Evolutionary conservation across 2,329 filamentous ascomycete genomes (phyloP), one percentile per base, ranked within the genome.

Genomic region (Sarocladium brachiariae): DNA sequence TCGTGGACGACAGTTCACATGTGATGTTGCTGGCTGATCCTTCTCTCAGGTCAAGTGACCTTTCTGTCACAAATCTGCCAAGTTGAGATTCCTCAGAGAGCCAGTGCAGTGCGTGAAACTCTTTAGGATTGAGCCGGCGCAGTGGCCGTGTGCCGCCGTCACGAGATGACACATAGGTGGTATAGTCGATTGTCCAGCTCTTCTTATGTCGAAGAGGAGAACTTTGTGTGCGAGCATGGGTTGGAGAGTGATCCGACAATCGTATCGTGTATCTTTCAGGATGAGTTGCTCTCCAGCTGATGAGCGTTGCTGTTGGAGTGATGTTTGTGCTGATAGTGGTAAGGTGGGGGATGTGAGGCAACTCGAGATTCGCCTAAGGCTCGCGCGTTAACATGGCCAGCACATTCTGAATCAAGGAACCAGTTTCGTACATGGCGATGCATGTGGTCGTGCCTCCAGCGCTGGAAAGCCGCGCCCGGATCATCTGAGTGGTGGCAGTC

Each of bases 341-440:
- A 56, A 73, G 69, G 55, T 73, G 71, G 11, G 71, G 71, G n/a
- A 72, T 63, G 51, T 74, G 71, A 38, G 71, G 71, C 34, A 73
- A 66, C 50, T 71, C 68, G 24, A 73, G 63, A 43, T 73, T 67
- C 11, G 61, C 58, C 69, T 72, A 45, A 8, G 7, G 3, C 27
- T 47, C n/a, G n/a, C n/a, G n/a, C n/a, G n/a, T 60, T 37, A 57
- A 45, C 16, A n/a, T 23, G 23, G 35, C 14, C 24, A 16, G 5
- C 4, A 4, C 19, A 13, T 24, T 41, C 5, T 48, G 13, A 16
- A 39, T 30, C 18, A 5, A 33, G 27, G 6, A 21, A 23, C 23
- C 37, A 25, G 13, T 13, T 10, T 35, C 66, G 55, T 50, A 71
- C 71, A 60, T 73, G 66, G 65, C 71, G 65, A 19, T 63, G 67